These are phyloP conservation scores for Tulasnella sp. DNA, from an alignment of 768 basidiomycete genomes.

Conservation along the genomic window DNA sequence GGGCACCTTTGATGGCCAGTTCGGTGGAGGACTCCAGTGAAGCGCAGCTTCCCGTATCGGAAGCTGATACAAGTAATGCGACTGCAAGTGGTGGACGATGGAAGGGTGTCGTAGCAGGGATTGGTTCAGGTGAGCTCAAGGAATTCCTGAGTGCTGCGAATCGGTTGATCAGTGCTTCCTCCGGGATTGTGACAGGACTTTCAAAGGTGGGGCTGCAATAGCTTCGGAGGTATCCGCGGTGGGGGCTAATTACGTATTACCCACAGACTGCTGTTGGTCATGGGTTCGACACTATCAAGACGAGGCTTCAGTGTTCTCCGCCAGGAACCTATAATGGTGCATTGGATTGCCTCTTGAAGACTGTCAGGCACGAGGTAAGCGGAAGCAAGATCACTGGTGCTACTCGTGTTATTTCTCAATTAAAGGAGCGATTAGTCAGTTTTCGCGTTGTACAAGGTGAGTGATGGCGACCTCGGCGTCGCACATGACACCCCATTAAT, in stretches of 20 bases:
- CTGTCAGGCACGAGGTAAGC: conserved; percentile 50
- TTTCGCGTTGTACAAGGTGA: conserved; percentile 53
- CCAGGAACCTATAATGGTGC: conserved; percentile 53
- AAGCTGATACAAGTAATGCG: background rate
- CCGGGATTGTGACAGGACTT: conserved; percentile 15
- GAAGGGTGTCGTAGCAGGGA: conserved; percentile 18
- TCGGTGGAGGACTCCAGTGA: too few relatives aligned
- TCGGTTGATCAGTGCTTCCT: background rate
- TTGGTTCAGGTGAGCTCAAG: conserved; percentile 17
- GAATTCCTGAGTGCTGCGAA: background rate
- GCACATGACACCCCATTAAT: too few relatives aligned
- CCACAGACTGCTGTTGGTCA: conserved; percentile 51
- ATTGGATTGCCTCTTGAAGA: conserved; percentile 46
- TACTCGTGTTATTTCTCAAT: background rate
- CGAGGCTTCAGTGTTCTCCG: conserved; percentile 58
- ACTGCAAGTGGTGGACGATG: background rate
- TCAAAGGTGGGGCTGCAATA: conserved; percentile 13
- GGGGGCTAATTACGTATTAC: background rate
- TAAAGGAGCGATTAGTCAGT: conserved; percentile 35
- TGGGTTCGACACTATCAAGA: conserved; percentile 69
- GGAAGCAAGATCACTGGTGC: background rate
- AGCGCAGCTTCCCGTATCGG: too few relatives aligned
- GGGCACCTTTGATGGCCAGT: background rate
- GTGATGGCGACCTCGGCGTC: too few relatives aligned
- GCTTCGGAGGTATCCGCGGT: background rate